Conservation (phyloP, 352 stramenopile genomes). For the Globisporangium spiculum region DNA sequence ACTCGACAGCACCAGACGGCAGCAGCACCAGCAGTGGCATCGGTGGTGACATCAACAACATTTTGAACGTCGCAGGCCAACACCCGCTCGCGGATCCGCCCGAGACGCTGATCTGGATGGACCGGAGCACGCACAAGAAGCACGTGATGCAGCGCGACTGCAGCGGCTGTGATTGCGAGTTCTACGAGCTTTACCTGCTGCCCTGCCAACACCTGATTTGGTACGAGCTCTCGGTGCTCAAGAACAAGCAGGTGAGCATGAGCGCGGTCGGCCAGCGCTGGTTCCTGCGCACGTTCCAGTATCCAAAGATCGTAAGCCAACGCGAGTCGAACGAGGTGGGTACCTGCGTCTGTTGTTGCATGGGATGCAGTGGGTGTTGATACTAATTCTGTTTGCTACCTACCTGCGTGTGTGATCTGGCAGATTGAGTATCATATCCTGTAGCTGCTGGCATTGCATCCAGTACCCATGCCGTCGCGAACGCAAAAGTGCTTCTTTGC, state of each 20-base stretch:
- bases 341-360: background rate
- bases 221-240: conserved; percentile 64
- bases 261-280: conserved; percentile 51
- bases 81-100: conserved; percentile 6
- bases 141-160: conserved; percentile 57
- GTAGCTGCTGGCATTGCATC: conserved; percentile 11
- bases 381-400: background rate
- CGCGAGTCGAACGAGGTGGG: conserved; percentile 71
- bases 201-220: conserved; percentile 73
- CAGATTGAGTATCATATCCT: conserved; percentile 73
- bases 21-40: background rate
- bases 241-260: conserved; percentile 67
- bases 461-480: background rate
- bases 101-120: conserved; percentile 47
- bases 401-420: conserved; percentile 3
- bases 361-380: background rate
- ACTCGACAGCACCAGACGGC: background rate
- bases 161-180: conserved; percentile 64
- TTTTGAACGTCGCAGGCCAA: conserved; percentile 13
- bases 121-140: conserved; percentile 51
- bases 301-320: conserved; percentile 48
- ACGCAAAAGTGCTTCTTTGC: background rate
- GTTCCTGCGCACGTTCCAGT: conserved; percentile 71
- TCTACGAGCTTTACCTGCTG: conserved; percentile 61
- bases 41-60: conserved; percentile 1